Percentiles rank a stretch among this genome's conserved stretches.
These are phyloP conservation scores for Xylaria flabelliformis DNA, from an alignment of 495 filamentous ascomycete species.

Conservation along the genomic window DNA sequence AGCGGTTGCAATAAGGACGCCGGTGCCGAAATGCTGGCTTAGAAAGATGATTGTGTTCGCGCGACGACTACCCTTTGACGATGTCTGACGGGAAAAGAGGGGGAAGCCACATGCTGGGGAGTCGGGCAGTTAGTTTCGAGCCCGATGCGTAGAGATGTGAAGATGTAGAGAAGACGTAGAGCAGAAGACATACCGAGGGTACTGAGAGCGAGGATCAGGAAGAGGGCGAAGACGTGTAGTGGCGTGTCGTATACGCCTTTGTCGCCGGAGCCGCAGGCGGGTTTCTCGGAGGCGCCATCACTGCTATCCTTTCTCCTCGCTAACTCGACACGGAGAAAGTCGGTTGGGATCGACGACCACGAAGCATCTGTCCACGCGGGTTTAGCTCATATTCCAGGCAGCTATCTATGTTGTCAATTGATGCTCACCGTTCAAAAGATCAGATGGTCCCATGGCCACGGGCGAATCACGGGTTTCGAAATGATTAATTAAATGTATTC, in stretches of 20 bases:
- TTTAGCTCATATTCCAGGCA: neutral
- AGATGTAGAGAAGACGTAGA: too few species aligned
- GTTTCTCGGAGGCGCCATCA: conserved; percentile 41
- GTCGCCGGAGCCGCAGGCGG: conserved; percentile 67
- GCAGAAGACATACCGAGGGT: conserved; percentile 64
- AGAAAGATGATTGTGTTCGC: conserved; percentile 67
- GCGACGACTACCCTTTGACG: conserved; percentile 45
- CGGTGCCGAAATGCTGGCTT: conserved; percentile 85
- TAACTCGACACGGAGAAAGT: conserved; percentile 59
- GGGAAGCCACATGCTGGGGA: conserved; percentile 64
- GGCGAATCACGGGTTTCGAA: neutral
- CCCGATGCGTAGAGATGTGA: neutral
- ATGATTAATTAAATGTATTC: neutral
- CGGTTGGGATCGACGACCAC: conserved; percentile 59
- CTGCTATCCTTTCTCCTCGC: conserved; percentile 48
- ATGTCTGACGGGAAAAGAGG: conserved; percentile 58
- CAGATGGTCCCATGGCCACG: conserved; percentile 19
- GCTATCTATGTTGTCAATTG: neutral
- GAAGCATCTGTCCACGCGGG: conserved; percentile 25
- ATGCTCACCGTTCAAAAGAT: conserved; percentile 20
- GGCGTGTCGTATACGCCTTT: conserved; percentile 68
- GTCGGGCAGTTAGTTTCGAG: conserved; percentile 3
- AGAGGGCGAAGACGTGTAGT: conserved; percentile 76
- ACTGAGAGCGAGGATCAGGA: conserved; percentile 75
- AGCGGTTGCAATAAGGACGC: conserved; percentile 86